Conservation (phyloP, 257 asterid genomes). For the Petunia secreta region DNA sequence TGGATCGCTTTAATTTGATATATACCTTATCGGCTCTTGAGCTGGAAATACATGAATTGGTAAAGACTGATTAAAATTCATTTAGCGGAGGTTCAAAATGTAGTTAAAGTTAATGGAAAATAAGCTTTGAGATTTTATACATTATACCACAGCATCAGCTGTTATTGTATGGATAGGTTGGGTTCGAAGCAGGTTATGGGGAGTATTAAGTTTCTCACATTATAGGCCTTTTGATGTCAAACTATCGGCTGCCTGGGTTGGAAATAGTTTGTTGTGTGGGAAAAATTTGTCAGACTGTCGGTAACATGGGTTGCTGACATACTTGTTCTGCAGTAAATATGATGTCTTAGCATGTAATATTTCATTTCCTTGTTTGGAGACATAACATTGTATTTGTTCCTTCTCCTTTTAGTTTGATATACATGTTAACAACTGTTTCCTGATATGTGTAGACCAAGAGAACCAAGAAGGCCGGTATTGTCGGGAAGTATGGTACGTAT, state of each 20-base stretch:
- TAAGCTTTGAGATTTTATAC: not conserved
- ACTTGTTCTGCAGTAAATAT: not conserved
- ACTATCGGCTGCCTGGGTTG: not conserved
- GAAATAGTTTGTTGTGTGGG: not conserved
- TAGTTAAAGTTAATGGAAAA: not conserved
- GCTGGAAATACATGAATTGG: not conserved
- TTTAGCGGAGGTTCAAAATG: not conserved
- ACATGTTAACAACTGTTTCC: not conserved
- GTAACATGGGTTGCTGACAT: not conserved
- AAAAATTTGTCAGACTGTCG: not conserved
- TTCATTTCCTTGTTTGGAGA: not conserved
- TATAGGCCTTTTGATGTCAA: not conserved
- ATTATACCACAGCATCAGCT: not conserved
- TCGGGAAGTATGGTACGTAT: conserved; percentile 78
- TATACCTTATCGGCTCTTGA: not conserved
- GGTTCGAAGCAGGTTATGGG: not conserved
- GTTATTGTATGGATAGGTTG: not conserved
- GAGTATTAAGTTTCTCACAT: not conserved
- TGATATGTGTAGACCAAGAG: conserved; percentile 68
- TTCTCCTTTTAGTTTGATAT: not conserved
- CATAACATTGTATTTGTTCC: not conserved
- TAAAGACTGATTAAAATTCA: not conserved
- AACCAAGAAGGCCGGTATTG: conserved; percentile 89
- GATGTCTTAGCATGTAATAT: not conserved
- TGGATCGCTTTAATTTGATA: not conserved